Conservation (phyloP, 208 protist species). For the Trypanosoma rangeli region DNA sequence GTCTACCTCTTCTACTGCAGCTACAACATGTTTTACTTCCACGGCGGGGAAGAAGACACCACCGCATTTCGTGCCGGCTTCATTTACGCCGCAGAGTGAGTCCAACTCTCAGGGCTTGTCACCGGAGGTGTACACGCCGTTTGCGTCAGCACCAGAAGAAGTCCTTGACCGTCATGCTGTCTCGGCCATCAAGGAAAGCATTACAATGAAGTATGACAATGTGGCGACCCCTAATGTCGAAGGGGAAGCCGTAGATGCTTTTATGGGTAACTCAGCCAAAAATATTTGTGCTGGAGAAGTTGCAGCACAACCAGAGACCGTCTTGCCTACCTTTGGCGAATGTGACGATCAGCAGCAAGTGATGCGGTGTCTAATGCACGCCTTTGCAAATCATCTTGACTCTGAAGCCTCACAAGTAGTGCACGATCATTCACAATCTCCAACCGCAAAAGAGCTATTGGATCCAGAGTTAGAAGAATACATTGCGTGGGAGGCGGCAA, state of each 20-base stretch:
- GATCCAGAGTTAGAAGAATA: constrained; percentile 24
- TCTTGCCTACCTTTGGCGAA: not conserved
- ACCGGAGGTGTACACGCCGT: constrained; percentile 18
- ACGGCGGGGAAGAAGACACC: not conserved
- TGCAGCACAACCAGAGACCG: not conserved
- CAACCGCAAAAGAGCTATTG: not conserved
- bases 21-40: not conserved
- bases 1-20: not conserved
- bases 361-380: constrained; percentile 7
- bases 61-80: not conserved
- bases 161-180: not conserved
- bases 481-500: constrained; percentile 15
- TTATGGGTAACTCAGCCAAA: not conserved
- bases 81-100: constrained; percentile 14
- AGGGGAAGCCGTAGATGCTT: not conserved
- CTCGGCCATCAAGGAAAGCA: not conserved
- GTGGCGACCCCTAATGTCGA: not conserved
- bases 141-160: not conserved
- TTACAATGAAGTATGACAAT: not conserved
- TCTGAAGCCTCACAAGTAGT: not conserved
- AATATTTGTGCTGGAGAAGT: not conserved
- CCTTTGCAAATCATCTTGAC: constrained; percentile 16
- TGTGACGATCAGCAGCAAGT: constrained; percentile 6
- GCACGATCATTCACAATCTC: not conserved
- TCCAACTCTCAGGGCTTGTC: constrained; percentile 14